Evolutionary conservation across 768 basidiomycete species (phyloP), one percentile per base, ranked within the genome.

Genomic region (Russula sp.): DNA sequence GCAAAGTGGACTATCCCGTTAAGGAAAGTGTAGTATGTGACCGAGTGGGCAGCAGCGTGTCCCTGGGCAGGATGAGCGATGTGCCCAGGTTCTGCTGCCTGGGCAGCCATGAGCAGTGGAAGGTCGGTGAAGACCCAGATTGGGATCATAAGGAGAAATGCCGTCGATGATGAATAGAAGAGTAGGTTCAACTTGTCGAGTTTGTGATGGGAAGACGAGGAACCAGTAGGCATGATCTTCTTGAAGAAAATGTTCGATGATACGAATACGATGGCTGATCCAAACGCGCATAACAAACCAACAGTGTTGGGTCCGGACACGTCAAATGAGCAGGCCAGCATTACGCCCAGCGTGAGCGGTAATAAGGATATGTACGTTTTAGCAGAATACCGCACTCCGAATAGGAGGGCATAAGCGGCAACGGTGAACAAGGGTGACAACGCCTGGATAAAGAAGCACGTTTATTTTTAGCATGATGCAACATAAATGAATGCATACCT

Each of bases 171-270:
- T 2, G 96, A 97, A 76, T 96, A 99, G 69, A 97, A 83, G 31
- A 99, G 78, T 10, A 99, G 80, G 75, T 98, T 98, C 70, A 98
- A 83, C 79, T 98, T 98, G 81, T 99, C 97, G 39, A 99, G 82
- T 75, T 93, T 94, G 72, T 89, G 88, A 4, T 82, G 75, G 1
- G 79, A 75, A 62, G 71, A 71, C 40, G 64, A 68, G 37, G 77
- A 75, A 22, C 78, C 76, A 8, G 70, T 65, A 2, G 97, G 97
- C 83, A 99, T 88, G 66, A 98, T 87, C 79, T 96, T 98, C 77
- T 99, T 99, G 83, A 96, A 98, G 75, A 95, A 97, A 70, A 99
- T 98, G 75, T 99, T 99, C 66, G 94, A 95, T 68, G 89, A 89
- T 66, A 99, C 97, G 73, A 99, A 98, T 67, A 99, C 87, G 62